Evolutionary conservation across 257 asterid genomes (phyloP).

Genomic region (Solanum sejunctum): DNA sequence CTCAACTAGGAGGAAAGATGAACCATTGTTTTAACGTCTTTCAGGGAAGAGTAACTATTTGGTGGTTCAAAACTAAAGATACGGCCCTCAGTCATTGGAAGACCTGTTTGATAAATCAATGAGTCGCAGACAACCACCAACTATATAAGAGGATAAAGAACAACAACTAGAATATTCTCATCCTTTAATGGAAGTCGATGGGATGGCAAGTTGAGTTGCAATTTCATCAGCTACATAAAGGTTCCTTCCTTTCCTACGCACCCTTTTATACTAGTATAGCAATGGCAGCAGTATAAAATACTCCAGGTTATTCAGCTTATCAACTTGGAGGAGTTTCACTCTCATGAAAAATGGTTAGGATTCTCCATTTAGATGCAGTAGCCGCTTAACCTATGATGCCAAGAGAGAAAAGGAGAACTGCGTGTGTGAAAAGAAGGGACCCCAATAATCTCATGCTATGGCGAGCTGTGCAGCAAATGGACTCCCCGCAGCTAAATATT

Average conservation of each 20-base stretch:
- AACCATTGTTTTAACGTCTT: neutral
- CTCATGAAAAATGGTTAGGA: neutral
- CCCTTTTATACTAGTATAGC: neutral
- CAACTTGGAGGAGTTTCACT: neutral
- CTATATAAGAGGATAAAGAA: neutral
- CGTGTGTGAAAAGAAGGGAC: neutral
- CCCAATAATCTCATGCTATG: neutral
- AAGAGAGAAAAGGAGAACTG: neutral
- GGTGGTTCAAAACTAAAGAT: neutral
- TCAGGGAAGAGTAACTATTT: neutral
- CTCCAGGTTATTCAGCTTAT: neutral
- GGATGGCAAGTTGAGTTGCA: neutral
- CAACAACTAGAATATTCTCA: neutral
- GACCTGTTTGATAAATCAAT: neutral
- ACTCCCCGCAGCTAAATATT: neutral
- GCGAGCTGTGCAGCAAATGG: neutral
- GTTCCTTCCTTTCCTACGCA: neutral
- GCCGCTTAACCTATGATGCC: neutral
- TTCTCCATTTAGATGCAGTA: neutral
- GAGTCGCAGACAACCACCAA: neutral
- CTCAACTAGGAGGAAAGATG: neutral
- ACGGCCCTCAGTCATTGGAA: neutral
- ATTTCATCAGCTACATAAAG: neutral
- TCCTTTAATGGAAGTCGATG: neutral
- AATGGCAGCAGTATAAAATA: neutral